Conservation (phyloP, 495 filamentous ascomycete species). For the Annulohypoxylon bovei region DNA sequence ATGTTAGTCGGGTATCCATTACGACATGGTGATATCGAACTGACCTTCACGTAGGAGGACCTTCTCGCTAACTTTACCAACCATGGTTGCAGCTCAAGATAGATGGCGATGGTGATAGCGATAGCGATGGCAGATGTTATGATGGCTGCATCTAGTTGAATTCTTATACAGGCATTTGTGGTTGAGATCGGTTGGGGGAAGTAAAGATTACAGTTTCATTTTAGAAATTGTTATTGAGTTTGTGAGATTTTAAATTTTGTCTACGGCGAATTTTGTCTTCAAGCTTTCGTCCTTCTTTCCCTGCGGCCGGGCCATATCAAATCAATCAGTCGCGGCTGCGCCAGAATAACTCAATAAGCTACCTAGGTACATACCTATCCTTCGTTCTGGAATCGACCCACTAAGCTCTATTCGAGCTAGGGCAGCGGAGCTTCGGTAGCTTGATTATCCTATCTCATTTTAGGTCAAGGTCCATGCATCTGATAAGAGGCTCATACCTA, state of each 20-base stretch:
- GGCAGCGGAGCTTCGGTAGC: conserved; percentile 14
- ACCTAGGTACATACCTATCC: not conserved
- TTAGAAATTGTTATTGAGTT: conserved; percentile 16
- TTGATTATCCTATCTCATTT: conserved; percentile 27
- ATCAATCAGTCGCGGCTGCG: conserved; percentile 35
- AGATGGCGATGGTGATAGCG: not conserved
- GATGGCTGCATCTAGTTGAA: conserved; percentile 22
- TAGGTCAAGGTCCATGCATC: not conserved
- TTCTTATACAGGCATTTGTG: conserved; percentile 13
- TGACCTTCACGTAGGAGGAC: conserved; percentile 62
- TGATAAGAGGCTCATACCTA: too few species aligned
- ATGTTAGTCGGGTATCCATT: conserved; percentile 4
- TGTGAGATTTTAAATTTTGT: conserved; percentile 13
- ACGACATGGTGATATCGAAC: conserved; percentile 6
- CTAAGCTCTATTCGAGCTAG: conserved; percentile 29
- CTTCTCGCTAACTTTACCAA: conserved; percentile 64
- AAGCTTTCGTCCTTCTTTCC: conserved; percentile 29
- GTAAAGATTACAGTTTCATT: conserved; percentile 21
- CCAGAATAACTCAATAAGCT: conserved; percentile 22
- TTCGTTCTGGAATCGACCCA: conserved; percentile 10
- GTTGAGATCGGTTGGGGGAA: not conserved
- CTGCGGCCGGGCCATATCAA: conserved; percentile 36
- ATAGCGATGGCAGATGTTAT: conserved; percentile 15
- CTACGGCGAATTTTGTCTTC: conserved; percentile 28
- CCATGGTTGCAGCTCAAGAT: conserved; percentile 48